phyloP scores from a whole-genome alignment of 345 rosid genomes.

The Stellera chamaejasme region DNA sequence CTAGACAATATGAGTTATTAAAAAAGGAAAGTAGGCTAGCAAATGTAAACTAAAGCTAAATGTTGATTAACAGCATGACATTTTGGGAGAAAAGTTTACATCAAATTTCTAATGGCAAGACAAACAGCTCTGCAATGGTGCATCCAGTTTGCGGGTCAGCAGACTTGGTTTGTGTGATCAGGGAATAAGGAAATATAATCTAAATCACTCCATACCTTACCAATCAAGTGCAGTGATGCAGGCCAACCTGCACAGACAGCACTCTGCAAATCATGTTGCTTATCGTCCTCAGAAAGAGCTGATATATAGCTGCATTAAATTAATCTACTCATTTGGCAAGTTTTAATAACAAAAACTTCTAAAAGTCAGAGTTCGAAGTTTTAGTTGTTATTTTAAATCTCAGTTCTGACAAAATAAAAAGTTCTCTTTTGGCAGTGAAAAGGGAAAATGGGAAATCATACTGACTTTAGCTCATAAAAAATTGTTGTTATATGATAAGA shows the following conservation, averaged over 20 bases:
- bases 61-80: background rate
- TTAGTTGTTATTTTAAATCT: background rate
- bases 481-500: background rate
- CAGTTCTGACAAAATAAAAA: background rate
- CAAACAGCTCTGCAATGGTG: too few species aligned
- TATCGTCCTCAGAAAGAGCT: slow-evolving; percentile 56
- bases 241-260: slow-evolving; percentile 91
- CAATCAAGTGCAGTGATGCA: slow-evolving; percentile 87
- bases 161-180: background rate
- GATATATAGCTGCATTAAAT: slow-evolving; percentile 62
- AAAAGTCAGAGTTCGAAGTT: background rate
- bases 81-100: background rate
- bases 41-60: background rate
- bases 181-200: background rate
- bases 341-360: slow-evolving; percentile 3
- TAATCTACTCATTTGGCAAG: slow-evolving; percentile 7
- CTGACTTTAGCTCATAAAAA: background rate
- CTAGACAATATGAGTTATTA: background rate
- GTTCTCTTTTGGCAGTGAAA: background rate
- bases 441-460: slow-evolving; percentile 4
- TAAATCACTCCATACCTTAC: slow-evolving; percentile 46
- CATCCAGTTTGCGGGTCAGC: too few species aligned
- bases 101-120: background rate
- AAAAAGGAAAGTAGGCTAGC: background rate
- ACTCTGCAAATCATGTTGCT: slow-evolving; percentile 44